A percentile compares a stretch with the other conserved stretches of the same genome.
These are phyloP conservation scores for Xanthoceras sorbifolium DNA, from an alignment of 345 rosid genomes.

Conservation along the genomic window DNA sequence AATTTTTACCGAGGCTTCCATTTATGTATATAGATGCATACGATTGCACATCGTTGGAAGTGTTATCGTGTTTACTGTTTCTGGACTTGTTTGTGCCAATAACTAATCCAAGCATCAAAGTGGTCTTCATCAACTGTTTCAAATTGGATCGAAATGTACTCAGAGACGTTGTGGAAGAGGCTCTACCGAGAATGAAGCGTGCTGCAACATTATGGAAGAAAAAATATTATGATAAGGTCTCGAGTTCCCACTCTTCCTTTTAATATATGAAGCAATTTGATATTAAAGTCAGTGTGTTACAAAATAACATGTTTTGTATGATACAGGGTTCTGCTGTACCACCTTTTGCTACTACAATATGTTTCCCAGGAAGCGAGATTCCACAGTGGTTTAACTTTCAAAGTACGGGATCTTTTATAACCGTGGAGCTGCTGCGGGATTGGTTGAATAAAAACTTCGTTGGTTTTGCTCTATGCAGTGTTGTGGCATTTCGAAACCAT, in stretches of 20 bases:
- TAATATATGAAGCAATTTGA: neutral
- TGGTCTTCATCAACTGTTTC: too few species aligned
- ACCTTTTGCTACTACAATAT: too few species aligned
- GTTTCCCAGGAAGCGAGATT: too few species aligned
- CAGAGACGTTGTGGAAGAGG: neutral
- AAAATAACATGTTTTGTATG: too few species aligned
- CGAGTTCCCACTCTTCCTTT: too few species aligned
- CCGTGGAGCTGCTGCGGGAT: neutral
- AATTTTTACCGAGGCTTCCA: neutral
- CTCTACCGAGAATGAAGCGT: neutral
- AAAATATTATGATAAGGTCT: neutral
- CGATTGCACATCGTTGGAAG: neutral
- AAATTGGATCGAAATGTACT: neutral
- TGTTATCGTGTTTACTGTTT: neutral
- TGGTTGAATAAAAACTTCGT: neutral
- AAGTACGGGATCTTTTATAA: neutral
- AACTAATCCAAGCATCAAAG: too few species aligned
- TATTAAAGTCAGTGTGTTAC: too few species aligned
- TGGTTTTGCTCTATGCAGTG: neutral
- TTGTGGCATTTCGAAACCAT: neutral
- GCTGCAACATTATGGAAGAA: too few species aligned
- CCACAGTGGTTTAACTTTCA: neutral
- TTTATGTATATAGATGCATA: neutral
- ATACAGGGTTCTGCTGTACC: too few species aligned
- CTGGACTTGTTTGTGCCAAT: neutral